Conservation (phyloP, 441 rosid genomes). For the Syzygium syzygioides region DNA sequence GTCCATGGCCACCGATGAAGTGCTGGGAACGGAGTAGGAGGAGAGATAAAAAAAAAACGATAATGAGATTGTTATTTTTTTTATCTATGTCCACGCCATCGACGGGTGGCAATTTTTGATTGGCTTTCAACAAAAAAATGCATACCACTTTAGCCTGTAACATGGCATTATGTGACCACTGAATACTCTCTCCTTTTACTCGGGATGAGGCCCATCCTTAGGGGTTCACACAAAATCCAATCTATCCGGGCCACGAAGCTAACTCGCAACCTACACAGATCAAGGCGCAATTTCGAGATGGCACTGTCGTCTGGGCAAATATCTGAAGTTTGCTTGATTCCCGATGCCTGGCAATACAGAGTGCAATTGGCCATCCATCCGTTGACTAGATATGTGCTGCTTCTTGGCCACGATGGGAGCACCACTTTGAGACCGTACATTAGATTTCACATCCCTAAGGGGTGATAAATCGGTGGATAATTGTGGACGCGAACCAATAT, state of each 20-base stretch:
- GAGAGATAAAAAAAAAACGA: not conserved
- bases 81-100: not conserved
- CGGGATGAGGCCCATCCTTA: not conserved
- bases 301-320: not conserved
- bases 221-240: not conserved
- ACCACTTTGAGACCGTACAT: not conserved
- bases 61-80: fast-evolving
- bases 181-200: not conserved
- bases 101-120: fast-evolving
- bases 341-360: not conserved
- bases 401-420: not conserved
- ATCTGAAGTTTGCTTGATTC: not conserved
- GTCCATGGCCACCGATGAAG: not conserved
- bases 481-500: not conserved
- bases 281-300: not conserved
- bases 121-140: not conserved
- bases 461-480: not conserved
- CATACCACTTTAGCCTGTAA: not conserved
- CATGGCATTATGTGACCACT: not conserved
- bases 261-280: not conserved
- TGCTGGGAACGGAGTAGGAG: not conserved
- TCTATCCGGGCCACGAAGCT: not conserved
- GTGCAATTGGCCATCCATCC: not conserved
- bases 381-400: not conserved
- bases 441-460: not conserved